phyloP scores from a whole-genome alignment of 108 stramenopile species.

The Cyclostephanos tholiformis region DNA sequence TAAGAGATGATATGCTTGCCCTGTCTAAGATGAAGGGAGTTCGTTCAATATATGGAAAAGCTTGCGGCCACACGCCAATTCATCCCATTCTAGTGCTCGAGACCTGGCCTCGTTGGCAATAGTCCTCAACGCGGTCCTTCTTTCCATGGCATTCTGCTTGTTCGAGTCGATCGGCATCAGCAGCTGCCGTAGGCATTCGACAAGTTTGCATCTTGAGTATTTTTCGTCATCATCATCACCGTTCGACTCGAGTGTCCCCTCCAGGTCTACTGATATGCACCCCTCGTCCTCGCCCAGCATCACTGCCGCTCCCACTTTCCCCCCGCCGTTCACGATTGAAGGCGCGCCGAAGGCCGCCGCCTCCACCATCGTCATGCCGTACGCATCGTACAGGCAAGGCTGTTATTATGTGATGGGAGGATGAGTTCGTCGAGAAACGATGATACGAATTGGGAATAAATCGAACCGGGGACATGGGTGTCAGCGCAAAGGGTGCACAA shows the following conservation, averaged over 20 bases:
- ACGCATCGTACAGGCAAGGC: constrained; percentile 63
- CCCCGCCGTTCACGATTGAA: constrained; percentile 41
- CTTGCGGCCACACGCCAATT: constrained; percentile 19
- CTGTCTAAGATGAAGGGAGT: not conserved
- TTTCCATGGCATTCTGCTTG: not conserved
- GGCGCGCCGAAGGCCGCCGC: constrained; percentile 59
- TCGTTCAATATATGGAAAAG: constrained; percentile 14
- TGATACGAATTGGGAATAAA: not conserved
- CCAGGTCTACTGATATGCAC: constrained; percentile 31
- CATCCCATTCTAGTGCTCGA: constrained; percentile 48
- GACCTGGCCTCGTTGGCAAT: constrained; percentile 29
- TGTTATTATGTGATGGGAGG: not conserved
- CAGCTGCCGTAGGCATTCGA: too few species aligned
- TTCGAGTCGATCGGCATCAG: not conserved
- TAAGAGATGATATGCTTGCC: too few species aligned
- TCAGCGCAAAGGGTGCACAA: not conserved
- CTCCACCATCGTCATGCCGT: constrained; percentile 68
- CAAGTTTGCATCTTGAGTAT: not conserved
- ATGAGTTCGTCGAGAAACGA: not conserved
- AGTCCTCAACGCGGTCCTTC: not conserved
- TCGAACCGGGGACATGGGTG: not conserved
- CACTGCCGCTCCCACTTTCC: constrained; percentile 36
- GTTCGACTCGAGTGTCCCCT: constrained; percentile 6
- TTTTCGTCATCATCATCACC: not conserved
- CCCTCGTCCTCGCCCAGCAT: constrained; percentile 33